Base-by-base conservation (phyloP, 352 stramenopile species). In the Phytophthora multivora region DNA sequence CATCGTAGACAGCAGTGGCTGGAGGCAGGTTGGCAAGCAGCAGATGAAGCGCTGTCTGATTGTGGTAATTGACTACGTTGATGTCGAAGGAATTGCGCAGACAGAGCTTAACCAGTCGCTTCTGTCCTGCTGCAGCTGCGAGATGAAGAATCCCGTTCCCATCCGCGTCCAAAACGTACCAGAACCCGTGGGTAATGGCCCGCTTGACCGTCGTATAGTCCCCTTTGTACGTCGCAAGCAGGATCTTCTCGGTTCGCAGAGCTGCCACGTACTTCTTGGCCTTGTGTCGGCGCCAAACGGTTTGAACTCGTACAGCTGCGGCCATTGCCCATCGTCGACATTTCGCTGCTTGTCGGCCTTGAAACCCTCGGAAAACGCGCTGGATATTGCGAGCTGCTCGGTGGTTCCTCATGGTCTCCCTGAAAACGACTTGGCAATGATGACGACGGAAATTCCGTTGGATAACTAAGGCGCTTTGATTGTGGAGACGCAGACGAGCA, bases 61-160 rank as follows among this genome's bases (percentile, higher is more conserved):
- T 59, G n/a, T 71, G 66, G 3, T 61, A 39, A 28, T 94, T 96
- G 11, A 75, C 63, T 1, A 63, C 61, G 47, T 92, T 94, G 23
- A 95, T 77, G 12, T 94, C 78, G 43, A 96, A 83, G 13, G 71
- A 71, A 51, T 77, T 69, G 35, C 88, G 86, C 19, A 95, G 61
- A 66, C 87, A 95, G 15, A 96, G 69, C 51, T 96, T 96, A 2
- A 95, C 71, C 5, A 96, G 47, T 8, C 88, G 79, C 50, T 93
- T 93, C 64, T 86, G 76, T 5, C 83, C 83, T 46, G 80, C 80
- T 9, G 78, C 74, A 2, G 81, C 80, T 1, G 81, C 80, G 35
- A 89, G 66, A 51, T 96, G 87, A 1, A 96, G 56, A 49, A 96
- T 82, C 1, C 68, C 68, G 49, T 95, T 92, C 8, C 82, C 75